Evolutionary conservation across 2,329 filamentous ascomycete genomes (phyloP).

Genomic region (Botrytis squamosa): DNA sequence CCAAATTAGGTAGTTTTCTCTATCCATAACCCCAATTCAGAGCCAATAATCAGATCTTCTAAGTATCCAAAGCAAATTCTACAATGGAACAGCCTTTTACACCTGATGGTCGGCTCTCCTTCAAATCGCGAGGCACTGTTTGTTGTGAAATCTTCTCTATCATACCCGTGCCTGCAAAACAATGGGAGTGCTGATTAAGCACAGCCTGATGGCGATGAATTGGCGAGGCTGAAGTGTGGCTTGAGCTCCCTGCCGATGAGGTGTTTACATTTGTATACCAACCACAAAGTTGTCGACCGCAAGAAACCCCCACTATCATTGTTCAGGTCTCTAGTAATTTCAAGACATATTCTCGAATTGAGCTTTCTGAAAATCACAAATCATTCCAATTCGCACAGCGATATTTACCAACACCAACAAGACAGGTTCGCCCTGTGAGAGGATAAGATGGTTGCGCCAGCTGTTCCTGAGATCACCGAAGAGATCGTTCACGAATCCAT

Average conservation of each 20-base stretch:
- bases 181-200: conserved; percentile 4
- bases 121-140: not conserved
- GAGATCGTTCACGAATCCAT: conserved; percentile 89
- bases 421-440: conserved; percentile 8
- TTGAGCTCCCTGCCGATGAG: conserved; percentile 17
- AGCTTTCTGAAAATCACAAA: not conserved
- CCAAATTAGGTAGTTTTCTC: not conserved
- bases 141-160: not conserved
- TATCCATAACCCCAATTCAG: not conserved
- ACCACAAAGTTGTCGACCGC: not conserved
- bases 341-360: not conserved
- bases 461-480: conserved; percentile 85
- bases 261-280: conserved; percentile 12
- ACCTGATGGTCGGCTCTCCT: not conserved
- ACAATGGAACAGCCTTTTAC: not conserved
- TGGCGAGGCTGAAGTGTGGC: conserved; percentile 17
- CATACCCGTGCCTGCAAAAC: not conserved
- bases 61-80: not conserved
- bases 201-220: not conserved
- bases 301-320: conserved; percentile 8
- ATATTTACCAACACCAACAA: conserved; percentile 3
- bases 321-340: not conserved
- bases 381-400: not conserved
- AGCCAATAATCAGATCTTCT: not conserved
- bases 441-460: conserved; percentile 51